A percentile compares a stretch with the other conserved stretches of the same genome.
These are phyloP conservation scores for Monosporascus sp. DNA, from an alignment of 2,329 filamentous ascomycete genomes.

Conservation along the genomic window DNA sequence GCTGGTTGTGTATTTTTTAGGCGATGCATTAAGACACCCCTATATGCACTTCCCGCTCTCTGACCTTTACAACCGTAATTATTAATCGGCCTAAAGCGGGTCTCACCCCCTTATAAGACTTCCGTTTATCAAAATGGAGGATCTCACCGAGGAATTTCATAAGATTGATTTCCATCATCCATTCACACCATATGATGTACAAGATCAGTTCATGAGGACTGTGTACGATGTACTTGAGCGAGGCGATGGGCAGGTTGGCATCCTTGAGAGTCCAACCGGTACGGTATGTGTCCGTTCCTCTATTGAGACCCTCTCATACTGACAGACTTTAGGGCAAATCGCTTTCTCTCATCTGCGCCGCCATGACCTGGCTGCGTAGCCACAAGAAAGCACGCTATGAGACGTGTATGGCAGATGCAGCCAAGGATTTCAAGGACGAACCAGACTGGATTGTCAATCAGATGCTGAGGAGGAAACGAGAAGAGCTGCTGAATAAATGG, in stretches of 20 bases:
- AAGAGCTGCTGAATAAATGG: slow-evolving; percentile 61
- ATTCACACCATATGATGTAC: slow-evolving; percentile 81
- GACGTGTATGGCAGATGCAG: slow-evolving; percentile 41
- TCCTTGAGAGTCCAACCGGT: slow-evolving; percentile 91
- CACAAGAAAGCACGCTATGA: slow-evolving; percentile 62
- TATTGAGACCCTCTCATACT: slow-evolving; percentile 3
- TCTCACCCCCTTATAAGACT: no score
- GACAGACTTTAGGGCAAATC: slow-evolving; percentile 66
- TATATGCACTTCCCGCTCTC: not conserved
- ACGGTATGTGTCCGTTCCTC: slow-evolving; percentile 38
- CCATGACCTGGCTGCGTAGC: slow-evolving; percentile 84
- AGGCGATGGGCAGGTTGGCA: slow-evolving; percentile 70
- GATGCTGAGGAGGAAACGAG: slow-evolving; percentile 61
- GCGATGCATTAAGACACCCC: not conserved
- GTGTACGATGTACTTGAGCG: slow-evolving; percentile 72
- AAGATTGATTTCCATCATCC: slow-evolving; percentile 74
- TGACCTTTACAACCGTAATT: no score
- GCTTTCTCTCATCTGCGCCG: slow-evolving; percentile 81
- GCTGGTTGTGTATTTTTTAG: no score
- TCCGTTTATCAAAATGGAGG: slow-evolving; percentile 14
- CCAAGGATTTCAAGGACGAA: slow-evolving; percentile 54
- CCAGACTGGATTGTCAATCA: slow-evolving; percentile 82
- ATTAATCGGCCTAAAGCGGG: no score
- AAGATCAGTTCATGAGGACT: slow-evolving; percentile 80
- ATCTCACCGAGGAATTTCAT: slow-evolving; percentile 17